Conservation (phyloP, 2,329 filamentous ascomycete genomes). For the Amphichorda felina region DNA sequence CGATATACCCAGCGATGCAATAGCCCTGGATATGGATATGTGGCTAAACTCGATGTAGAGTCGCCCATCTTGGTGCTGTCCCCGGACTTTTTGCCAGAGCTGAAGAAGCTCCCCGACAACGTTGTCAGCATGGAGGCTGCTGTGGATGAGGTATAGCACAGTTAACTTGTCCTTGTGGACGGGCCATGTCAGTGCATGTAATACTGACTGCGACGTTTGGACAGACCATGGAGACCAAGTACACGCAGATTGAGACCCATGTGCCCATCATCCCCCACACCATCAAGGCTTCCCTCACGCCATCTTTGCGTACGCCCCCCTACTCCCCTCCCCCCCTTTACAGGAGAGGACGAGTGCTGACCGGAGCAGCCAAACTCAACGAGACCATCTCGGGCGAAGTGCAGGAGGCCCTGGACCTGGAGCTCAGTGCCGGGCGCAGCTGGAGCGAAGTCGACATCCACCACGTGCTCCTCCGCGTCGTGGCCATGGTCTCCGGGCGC, state of each 20-base stretch:
- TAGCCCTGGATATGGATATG: neutral
- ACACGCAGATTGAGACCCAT: slow-evolving; percentile 16
- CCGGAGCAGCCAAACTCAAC: slow-evolving; percentile 14
- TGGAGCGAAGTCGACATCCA: slow-evolving; percentile 28
- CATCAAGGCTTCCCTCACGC: slow-evolving; percentile 19
- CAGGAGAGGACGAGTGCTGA: neutral
- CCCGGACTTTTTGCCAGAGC: slow-evolving; percentile 3
- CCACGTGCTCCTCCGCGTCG: slow-evolving; percentile 27
- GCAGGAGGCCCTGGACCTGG: slow-evolving; percentile 15
- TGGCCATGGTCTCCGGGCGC: slow-evolving; percentile 31
- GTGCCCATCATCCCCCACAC: slow-evolving; percentile 13
- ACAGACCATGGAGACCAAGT: slow-evolving; percentile 18
- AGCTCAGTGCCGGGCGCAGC: slow-evolving; percentile 21
- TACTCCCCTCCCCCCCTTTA: too few species aligned
- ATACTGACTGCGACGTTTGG: neutral
- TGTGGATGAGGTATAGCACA: slow-evolving; percentile 4
- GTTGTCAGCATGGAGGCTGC: slow-evolving; percentile 6
- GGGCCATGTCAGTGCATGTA: neutral
- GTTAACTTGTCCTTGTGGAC: neutral
- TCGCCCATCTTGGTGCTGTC: slow-evolving; percentile 3
- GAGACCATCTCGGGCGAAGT: slow-evolving; percentile 25
- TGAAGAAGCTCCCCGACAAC: slow-evolving; percentile 6
- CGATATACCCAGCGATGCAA: neutral
- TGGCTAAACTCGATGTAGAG: neutral
- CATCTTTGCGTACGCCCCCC: slow-evolving; percentile 13